Evolutionary conservation across 805 yeast species (phyloP).

Genomic region (Lachancea fermentati): DNA sequence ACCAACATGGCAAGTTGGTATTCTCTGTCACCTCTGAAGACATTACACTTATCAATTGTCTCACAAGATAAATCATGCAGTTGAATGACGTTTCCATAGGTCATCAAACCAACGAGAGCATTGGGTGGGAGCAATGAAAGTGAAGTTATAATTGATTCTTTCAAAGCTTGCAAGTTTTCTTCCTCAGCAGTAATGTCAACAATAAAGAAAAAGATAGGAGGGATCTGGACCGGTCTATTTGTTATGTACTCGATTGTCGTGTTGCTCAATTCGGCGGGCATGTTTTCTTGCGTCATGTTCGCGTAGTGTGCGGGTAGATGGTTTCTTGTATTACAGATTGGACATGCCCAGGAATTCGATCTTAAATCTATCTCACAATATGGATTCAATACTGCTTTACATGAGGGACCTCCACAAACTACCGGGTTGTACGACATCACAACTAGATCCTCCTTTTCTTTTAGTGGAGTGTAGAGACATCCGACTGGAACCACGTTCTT

Average conservation of each 20-base stretch:
- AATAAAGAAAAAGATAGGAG: slow-evolving; percentile 82
- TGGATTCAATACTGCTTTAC: slow-evolving; percentile 85
- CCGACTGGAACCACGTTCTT: slow-evolving; percentile 93
- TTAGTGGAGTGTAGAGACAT: slow-evolving; percentile 89
- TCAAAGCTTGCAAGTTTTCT: slow-evolving; percentile 78
- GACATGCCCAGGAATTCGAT: slow-evolving; percentile 78
- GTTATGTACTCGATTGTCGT: slow-evolving; percentile 84
- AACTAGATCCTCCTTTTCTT: slow-evolving; percentile 68
- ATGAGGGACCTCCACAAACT: slow-evolving; percentile 64
- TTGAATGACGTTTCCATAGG: slow-evolving; percentile 75
- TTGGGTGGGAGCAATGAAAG: slow-evolving; percentile 82
- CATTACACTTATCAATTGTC: slow-evolving; percentile 65
- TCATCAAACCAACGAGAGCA: slow-evolving; percentile 69
- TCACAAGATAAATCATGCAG: slow-evolving; percentile 76
- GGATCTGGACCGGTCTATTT: slow-evolving; percentile 70
- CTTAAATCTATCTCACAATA: slow-evolving; percentile 75
- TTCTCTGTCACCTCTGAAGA: slow-evolving; percentile 87
- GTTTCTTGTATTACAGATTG: slow-evolving; percentile 72
- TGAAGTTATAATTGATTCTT: slow-evolving; percentile 71
- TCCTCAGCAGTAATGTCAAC: slow-evolving; percentile 87
- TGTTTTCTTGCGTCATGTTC: slow-evolving; percentile 63
- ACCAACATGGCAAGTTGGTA: slow-evolving; percentile 51
- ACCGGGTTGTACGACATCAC: slow-evolving; percentile 83
- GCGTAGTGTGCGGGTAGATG: slow-evolving; percentile 79
- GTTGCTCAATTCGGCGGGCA: slow-evolving; percentile 74